Percentiles rank a stretch among this genome's conserved stretches.
Conservation (phyloP, 2,329 filamentous ascomycete species). For the Botryotinia narcissicola region DNA sequence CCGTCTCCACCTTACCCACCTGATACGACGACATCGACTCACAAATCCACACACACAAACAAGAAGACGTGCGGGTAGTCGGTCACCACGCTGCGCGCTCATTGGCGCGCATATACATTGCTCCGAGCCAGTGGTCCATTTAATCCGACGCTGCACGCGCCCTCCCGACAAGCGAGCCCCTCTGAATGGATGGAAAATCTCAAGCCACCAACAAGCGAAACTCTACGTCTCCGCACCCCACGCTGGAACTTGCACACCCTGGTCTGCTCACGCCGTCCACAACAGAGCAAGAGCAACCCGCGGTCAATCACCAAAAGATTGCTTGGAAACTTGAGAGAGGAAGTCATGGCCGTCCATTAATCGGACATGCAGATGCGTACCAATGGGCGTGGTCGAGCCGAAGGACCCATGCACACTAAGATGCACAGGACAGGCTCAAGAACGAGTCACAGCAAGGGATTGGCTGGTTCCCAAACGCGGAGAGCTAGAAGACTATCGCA, state of each 20-base stretch:
- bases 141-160: background rate
- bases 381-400: background rate
- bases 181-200: slow-evolving; percentile 14
- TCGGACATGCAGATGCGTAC: slow-evolving; percentile 1
- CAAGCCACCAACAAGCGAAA: background rate
- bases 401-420: background rate
- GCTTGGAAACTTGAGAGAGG: background rate
- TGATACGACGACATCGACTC: background rate
- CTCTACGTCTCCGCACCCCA: background rate
- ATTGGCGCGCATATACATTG: slow-evolving; percentile 22
- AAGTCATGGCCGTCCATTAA: background rate
- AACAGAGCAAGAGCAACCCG: background rate
- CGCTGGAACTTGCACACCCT: background rate
- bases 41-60: background rate
- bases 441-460: background rate
- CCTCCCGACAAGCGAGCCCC: slow-evolving; percentile 1
- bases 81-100: background rate
- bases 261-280: background rate
- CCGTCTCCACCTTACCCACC: background rate
- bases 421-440: background rate
- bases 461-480: background rate
- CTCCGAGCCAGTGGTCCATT: background rate
- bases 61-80: background rate
- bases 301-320: background rate
- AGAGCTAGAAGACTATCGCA: background rate